Evolutionary conservation across 495 filamentous ascomycete species (phyloP).

Genomic region (Chaetomium cochliodes): DNA sequence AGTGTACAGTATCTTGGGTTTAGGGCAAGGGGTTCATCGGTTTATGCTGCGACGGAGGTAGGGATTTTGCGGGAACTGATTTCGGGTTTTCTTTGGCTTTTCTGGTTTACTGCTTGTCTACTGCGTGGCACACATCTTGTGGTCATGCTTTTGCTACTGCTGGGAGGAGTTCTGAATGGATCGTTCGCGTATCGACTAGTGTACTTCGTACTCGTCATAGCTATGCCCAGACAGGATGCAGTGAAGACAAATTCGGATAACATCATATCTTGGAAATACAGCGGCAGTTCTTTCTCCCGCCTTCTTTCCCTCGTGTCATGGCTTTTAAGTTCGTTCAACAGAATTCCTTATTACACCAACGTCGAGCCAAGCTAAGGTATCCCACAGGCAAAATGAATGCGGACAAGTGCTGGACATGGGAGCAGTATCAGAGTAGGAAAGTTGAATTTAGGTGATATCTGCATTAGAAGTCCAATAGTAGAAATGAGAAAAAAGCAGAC

Average conservation of each 20-base stretch:
- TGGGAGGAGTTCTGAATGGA: neutral
- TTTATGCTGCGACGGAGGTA: neutral
- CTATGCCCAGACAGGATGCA: neutral
- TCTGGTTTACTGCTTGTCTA: neutral
- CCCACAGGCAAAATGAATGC: neutral
- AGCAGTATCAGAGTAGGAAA: slow-evolving; percentile 23
- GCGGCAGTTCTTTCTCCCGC: neutral
- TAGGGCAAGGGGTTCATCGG: neutral
- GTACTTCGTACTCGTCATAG: neutral
- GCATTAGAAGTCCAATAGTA: slow-evolving; percentile 56
- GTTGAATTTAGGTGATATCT: slow-evolving; percentile 52
- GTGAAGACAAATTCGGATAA: neutral
- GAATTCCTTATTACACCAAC: neutral
- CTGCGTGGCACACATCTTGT: neutral
- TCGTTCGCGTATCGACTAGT: neutral
- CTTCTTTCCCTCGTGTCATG: neutral
- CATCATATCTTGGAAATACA: neutral
- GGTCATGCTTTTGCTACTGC: neutral
- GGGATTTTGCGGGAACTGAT: neutral
- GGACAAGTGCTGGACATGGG: neutral
- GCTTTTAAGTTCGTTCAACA: neutral
- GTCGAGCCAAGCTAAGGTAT: neutral
- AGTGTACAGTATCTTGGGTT: neutral
- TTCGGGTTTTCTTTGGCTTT: slow-evolving; percentile 5
- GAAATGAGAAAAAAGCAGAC: slow-evolving; percentile 42